phyloP scores from a whole-genome alignment of 495 filamentous ascomycete genomes.

The Cercophora scortea region DNA sequence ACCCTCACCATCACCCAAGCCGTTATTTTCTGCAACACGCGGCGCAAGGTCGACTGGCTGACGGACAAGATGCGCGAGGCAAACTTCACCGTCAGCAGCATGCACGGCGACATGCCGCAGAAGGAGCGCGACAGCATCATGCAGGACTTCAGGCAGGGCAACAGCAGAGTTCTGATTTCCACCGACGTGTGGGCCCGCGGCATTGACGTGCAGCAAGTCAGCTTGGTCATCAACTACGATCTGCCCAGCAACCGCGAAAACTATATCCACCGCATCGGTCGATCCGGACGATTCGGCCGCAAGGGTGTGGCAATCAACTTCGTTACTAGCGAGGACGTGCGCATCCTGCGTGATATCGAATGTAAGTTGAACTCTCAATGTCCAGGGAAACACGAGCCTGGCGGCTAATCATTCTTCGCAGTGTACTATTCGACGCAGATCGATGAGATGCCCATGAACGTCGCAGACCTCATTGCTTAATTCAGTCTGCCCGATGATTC shows the following conservation, averaged over 20 bases:
- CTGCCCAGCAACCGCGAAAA: slow-evolving; percentile 98
- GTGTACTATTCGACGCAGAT: slow-evolving; percentile 73
- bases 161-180: slow-evolving; percentile 94
- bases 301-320: slow-evolving; percentile 99
- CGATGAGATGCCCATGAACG: slow-evolving; percentile 84
- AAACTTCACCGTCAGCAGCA: slow-evolving; percentile 98
- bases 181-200: slow-evolving; percentile 96
- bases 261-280: slow-evolving; percentile 99
- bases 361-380: slow-evolving; percentile 27
- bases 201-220: slow-evolving; percentile 99
- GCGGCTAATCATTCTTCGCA: slow-evolving; percentile 17
- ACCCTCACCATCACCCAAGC: slow-evolving; percentile 99
- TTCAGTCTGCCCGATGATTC: background rate
- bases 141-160: slow-evolving; percentile 98
- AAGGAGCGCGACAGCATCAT: slow-evolving; percentile 96
- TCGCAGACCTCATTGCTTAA: slow-evolving; percentile 57
- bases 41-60: slow-evolving; percentile 99
- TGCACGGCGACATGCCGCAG: slow-evolving; percentile 99
- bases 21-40: slow-evolving; percentile 99
- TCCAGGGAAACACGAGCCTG: background rate
- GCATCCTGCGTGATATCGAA: slow-evolving; percentile 98
- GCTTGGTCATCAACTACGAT: slow-evolving; percentile 99
- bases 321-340: slow-evolving; percentile 96
- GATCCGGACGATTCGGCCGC: slow-evolving; percentile 96
- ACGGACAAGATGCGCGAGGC: slow-evolving; percentile 96